Percentiles rank a stretch among this genome's conserved stretches.
These are phyloP conservation scores for Pistacia atlantica DNA, from an alignment of 345 rosid genomes.

Conservation along the genomic window DNA sequence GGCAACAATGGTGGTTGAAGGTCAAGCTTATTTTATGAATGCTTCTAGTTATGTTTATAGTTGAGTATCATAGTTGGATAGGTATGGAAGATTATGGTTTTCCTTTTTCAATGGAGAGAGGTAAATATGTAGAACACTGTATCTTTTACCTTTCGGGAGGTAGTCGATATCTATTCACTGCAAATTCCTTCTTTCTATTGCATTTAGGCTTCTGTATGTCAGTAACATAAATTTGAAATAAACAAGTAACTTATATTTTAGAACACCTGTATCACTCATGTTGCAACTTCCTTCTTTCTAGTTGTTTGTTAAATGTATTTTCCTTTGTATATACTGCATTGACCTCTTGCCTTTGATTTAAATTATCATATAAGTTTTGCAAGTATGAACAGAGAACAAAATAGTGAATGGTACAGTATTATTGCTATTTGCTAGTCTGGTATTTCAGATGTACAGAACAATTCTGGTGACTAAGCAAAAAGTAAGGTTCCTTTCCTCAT, in stretches of 20 bases:
- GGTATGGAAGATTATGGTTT: not conserved
- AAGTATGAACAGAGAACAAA: too few species aligned
- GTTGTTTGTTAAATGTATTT: too few species aligned
- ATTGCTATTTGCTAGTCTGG: too few species aligned
- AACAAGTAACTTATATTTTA: not conserved
- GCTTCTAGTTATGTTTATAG: not conserved
- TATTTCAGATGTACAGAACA: too few species aligned
- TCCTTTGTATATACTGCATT: too few species aligned
- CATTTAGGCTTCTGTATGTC: slow-evolving; percentile 8
- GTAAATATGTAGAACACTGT: not conserved
- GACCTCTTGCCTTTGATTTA: not conserved
- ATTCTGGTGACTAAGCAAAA: too few species aligned
- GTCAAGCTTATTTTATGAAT: not conserved
- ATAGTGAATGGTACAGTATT: too few species aligned
- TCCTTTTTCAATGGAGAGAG: not conserved
- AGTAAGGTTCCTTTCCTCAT: too few species aligned
- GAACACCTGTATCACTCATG: not conserved
- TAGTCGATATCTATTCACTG: not conserved
- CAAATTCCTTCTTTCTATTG: slow-evolving; percentile 1
- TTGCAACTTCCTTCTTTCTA: not conserved
- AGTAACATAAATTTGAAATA: not conserved
- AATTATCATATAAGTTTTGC: not conserved
- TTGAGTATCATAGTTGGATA: not conserved
- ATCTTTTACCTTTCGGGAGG: not conserved
- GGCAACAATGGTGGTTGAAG: not conserved